A percentile compares a stretch with the other conserved stretches of the same genome.
These are phyloP conservation scores for Solanum peruvianum DNA, from an alignment of 257 asterid genomes.

Conservation along the genomic window DNA sequence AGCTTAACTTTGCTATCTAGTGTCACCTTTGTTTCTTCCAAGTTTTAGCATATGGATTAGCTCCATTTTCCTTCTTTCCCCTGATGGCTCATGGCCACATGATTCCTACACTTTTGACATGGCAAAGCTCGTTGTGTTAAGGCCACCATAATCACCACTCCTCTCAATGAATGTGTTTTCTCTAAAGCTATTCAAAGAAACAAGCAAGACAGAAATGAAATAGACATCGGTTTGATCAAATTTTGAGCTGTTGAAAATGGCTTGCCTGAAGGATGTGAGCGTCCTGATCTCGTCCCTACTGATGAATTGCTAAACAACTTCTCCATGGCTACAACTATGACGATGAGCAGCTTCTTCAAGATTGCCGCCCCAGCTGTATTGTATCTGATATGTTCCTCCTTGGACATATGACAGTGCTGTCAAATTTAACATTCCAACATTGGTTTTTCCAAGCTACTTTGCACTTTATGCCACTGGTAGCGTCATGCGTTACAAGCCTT, in stretches of 20 bases:
- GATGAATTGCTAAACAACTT: not conserved
- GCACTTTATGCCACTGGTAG: conserved; percentile 8
- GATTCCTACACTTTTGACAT: conserved; percentile 16
- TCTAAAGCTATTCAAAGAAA: not conserved
- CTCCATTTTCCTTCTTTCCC: conserved; percentile 13
- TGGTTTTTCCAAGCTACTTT: conserved; percentile 25
- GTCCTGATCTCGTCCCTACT: not conserved
- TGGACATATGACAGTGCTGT: conserved; percentile 40
- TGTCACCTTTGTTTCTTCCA: not conserved
- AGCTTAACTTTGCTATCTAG: too few relatives aligned
- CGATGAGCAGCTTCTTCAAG: conserved; percentile 24
- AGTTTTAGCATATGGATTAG: conserved; percentile 4
- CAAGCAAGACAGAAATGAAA: not conserved
- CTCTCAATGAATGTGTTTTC: not conserved
- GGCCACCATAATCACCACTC: conserved; percentile 6
- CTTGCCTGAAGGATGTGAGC: not conserved
- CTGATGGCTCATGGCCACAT: conserved; percentile 17
- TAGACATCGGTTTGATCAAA: not conserved
- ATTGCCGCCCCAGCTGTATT: conserved; percentile 17
- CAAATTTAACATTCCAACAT: conserved; percentile 28
- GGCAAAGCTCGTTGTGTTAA: conserved; percentile 17
- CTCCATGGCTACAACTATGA: conserved; percentile 6
- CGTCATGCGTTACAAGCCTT: conserved; percentile 22
- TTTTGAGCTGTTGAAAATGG: not conserved
- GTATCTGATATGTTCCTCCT: conserved; percentile 41